Percentiles rank a stretch among this genome's conserved stretches.
phyloP scores from a whole-genome alignment of 805 yeast species.

The Suhomyces sp. region DNA sequence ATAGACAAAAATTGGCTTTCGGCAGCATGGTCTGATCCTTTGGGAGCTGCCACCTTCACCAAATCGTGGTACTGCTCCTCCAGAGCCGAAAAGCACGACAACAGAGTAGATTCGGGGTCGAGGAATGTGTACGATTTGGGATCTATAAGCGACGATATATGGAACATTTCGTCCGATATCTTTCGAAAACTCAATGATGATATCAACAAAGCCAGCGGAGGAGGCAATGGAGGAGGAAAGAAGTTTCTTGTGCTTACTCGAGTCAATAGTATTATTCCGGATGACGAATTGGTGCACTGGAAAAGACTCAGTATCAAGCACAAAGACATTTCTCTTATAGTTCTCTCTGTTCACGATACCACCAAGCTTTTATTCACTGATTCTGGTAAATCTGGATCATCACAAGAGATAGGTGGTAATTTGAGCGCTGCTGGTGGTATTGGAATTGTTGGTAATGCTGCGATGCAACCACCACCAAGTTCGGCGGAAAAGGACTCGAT shows the following conservation, averaged over 20 bases:
- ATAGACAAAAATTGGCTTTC: constrained; percentile 79
- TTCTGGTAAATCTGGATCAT: neutral
- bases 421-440: neutral
- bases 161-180: constrained; percentile 54
- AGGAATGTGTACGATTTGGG: constrained; percentile 31
- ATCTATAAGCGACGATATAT: constrained; percentile 61
- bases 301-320: constrained; percentile 63
- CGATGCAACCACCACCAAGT: neutral
- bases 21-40: constrained; percentile 87
- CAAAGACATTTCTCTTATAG: constrained; percentile 57
- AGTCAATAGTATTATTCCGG: constrained; percentile 70
- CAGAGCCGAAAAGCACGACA: constrained; percentile 10
- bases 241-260: constrained; percentile 66
- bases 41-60: constrained; percentile 59
- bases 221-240: constrained; percentile 43
- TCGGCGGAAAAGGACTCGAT: neutral
- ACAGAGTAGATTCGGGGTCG: constrained; percentile 8
- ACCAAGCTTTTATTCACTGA: constrained; percentile 41
- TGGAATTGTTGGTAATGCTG: neutral
- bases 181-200: constrained; percentile 36
- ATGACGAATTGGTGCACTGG: constrained; percentile 80
- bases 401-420: neutral
- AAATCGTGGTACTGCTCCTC: constrained; percentile 58
- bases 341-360: constrained; percentile 61
- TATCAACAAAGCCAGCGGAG: constrained; percentile 26